Conservation (phyloP, 352 stramenopile genomes). For the Pythium folliculosum region DNA sequence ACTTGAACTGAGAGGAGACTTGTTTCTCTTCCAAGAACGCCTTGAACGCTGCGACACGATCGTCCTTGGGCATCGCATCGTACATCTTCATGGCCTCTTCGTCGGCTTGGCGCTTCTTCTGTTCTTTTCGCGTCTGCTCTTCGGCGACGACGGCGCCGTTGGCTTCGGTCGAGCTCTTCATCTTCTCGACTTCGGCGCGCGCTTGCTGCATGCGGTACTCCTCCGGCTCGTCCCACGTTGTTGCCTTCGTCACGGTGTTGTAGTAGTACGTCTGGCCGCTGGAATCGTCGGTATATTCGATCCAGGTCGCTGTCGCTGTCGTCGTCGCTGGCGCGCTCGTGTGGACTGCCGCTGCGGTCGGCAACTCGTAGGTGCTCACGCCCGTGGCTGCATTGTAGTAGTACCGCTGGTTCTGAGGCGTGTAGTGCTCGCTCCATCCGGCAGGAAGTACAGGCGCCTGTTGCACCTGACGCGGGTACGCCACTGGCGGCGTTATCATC, state of each 20-base stretch:
- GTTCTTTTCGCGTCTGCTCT: constrained; percentile 36
- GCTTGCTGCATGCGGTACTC: constrained; percentile 78
- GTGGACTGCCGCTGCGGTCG: constrained; percentile 12
- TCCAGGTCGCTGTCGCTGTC: constrained; percentile 39
- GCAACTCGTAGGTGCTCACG: constrained; percentile 64
- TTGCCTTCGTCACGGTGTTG: constrained; percentile 69
- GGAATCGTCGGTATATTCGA: constrained; percentile 78
- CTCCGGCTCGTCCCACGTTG: constrained; percentile 82
- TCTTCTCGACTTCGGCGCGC: constrained; percentile 65
- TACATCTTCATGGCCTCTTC: constrained; percentile 47
- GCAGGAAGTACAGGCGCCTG: constrained; percentile 30
- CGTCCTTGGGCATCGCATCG: constrained; percentile 44
- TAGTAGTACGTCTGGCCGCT: constrained; percentile 82
- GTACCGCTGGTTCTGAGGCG: constrained; percentile 55
- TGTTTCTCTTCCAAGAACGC: constrained; percentile 68
- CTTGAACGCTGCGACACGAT: constrained; percentile 69
- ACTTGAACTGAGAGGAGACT: constrained; percentile 73
- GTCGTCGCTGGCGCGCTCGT: not conserved
- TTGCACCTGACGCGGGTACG: not conserved
- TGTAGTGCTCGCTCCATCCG: constrained; percentile 65
- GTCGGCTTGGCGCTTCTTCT: constrained; percentile 52
- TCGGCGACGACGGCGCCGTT: constrained; percentile 20
- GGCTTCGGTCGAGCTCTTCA: constrained; percentile 41
- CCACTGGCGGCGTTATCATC: not conserved
- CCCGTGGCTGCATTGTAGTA: constrained; percentile 63